phyloP scores from a whole-genome alignment of 371 early-diverging fungal genomes.

The Lichtheimia ramosa region DNA sequence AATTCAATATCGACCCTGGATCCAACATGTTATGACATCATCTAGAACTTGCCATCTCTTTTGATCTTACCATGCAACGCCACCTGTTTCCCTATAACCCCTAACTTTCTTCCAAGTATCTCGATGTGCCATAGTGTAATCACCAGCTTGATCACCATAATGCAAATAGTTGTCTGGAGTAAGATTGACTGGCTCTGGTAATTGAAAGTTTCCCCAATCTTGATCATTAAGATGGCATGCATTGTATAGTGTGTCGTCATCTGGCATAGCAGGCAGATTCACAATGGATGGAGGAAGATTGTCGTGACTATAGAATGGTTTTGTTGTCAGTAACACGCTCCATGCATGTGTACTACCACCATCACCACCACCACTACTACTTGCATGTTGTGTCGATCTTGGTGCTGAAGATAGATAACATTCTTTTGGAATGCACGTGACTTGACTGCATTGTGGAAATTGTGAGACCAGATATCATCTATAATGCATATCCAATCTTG shows the following conservation, averaged over 20 bases:
- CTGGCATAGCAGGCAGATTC: slow-evolving; percentile 30
- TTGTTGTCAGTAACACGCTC: not conserved
- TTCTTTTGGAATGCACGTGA: slow-evolving; percentile 36
- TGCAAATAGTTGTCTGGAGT: slow-evolving; percentile 27
- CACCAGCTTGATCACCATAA: slow-evolving; percentile 43
- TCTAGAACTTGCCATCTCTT: not conserved
- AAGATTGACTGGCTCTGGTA: slow-evolving; percentile 22
- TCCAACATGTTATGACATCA: not conserved
- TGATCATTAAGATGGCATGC: slow-evolving; percentile 31
- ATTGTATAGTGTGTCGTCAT: slow-evolving; percentile 37
- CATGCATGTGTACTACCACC: not conserved
- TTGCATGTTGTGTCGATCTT: slow-evolving; percentile 44
- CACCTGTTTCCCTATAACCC: slow-evolving; percentile 45
- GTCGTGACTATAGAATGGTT: slow-evolving; percentile 24
- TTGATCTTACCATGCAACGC: slow-evolving; percentile 36
- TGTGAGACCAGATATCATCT: slow-evolving; percentile 53
- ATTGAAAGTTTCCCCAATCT: slow-evolving; percentile 36
- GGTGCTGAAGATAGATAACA: slow-evolving; percentile 40
- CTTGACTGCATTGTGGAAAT: slow-evolving; percentile 48
- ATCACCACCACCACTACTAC: not conserved
- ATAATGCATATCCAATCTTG: not conserved
- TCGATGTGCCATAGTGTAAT: slow-evolving; percentile 47
- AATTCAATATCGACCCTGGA: slow-evolving; percentile 46
- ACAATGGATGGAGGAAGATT: slow-evolving; percentile 44
- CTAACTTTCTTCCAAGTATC: slow-evolving; percentile 42